Conservation (phyloP, 1,284 basidiomycete species). For the Cryptococcus maquisensis region DNA sequence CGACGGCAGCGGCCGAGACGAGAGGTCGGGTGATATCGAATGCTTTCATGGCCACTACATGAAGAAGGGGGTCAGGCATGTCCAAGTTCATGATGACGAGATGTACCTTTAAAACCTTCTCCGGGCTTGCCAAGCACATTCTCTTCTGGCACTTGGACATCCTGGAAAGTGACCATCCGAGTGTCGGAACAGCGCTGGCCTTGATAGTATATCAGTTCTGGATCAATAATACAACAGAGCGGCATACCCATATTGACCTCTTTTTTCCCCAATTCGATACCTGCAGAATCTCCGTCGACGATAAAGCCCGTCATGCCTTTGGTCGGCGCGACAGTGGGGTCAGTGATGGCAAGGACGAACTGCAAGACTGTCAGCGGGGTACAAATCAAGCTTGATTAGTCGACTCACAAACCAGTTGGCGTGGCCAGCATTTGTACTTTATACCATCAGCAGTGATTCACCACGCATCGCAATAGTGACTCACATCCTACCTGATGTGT, state of each 20-base stretch:
- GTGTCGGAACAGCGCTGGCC: constrained; percentile 56
- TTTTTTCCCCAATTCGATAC: constrained; percentile 54
- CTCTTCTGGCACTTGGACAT: constrained; percentile 53
- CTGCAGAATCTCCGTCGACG: constrained; percentile 54
- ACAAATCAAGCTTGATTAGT: neutral
- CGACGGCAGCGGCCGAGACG: constrained; percentile 55
- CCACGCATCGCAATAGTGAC: constrained; percentile 4
- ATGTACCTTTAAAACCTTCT: constrained; percentile 54
- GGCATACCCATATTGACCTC: constrained; percentile 57
- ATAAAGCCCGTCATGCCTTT: constrained; percentile 57
- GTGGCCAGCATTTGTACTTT: constrained; percentile 53
- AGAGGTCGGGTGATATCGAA: constrained; percentile 55
- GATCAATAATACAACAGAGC: neutral
- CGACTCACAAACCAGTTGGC: constrained; percentile 51
- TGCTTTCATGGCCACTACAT: constrained; percentile 52
- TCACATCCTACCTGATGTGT: constrained; percentile 28
- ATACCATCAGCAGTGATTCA: neutral
- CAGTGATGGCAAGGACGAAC: constrained; percentile 57
- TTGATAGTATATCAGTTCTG: constrained; percentile 4
- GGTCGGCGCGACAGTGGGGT: constrained; percentile 49
- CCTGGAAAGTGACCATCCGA: constrained; percentile 55
- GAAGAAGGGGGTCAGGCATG: neutral
- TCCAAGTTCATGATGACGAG: neutral
- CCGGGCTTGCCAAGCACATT: constrained; percentile 54
- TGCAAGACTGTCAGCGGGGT: constrained; percentile 1